Evolutionary conservation across 169 alveolate genomes (phyloP), one percentile per base, ranked within the genome.

Genomic region (Cyclospora cayetanensis): DNA sequence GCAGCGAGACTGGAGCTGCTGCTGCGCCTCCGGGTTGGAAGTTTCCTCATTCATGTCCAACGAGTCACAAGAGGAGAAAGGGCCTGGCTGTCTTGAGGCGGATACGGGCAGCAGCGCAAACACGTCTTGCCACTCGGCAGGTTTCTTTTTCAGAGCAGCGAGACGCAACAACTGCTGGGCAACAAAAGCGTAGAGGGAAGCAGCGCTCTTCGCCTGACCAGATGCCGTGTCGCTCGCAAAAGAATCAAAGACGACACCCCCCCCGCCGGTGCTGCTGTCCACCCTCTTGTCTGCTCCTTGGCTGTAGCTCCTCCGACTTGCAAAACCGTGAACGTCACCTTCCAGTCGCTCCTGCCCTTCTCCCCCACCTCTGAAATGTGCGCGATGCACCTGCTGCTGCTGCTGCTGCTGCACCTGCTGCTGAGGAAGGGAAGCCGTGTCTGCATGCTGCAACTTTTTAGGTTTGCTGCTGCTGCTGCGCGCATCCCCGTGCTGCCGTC

Each of bases 161-260:
- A 85, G 84, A 22, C 91, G 91, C 83, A 15, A 84, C 52, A 85
- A 72, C 72, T 65, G 91, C 84, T 85, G 91, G 37, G 91, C 70
- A 5, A 25, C 91, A 35, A 63, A 66, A 5, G 85, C 68, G 35
- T 66, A 85, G 25, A 85, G 84, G 29, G 55, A 34, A 31, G 85
- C 91, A 22, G 91, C 91, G 41, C 53, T 66, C n/a, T 76, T 74
- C 2, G 91, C 91, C 29, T 41, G 85, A 34, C 74, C 46, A 4
- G 85, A 25, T 1, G 91, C 84, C 4, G 76, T 52, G 65, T 41
- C 72, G 20, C 50, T 50, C 11, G 50, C 52, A 22, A 41, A 11
- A 29, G 43, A 41, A 15, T n/a, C 52, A 31, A 27, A 1, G 76
- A 52, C 34, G 35, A 50, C 5, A 29, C 89, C 34, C 76, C 68